Conservation (phyloP, 2,329 filamentous ascomycete genomes). For the Beauveria medogensis region DNA sequence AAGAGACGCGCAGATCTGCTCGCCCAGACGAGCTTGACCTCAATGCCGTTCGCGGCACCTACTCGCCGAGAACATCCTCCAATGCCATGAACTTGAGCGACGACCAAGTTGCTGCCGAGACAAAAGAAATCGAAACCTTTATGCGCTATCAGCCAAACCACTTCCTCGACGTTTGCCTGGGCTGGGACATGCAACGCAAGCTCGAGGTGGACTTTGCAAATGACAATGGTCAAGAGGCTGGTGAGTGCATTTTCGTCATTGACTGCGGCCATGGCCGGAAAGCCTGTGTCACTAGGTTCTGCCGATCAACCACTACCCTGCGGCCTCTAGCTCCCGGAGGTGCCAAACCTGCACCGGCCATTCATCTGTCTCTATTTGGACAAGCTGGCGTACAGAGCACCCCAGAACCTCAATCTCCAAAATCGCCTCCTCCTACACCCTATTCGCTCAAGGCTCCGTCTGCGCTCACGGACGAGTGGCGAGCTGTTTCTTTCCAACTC, state of each 20-base stretch:
- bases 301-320: slow-evolving; percentile 22
- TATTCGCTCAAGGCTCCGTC: slow-evolving; percentile 12
- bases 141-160: slow-evolving; percentile 64
- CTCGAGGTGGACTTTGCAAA: slow-evolving; percentile 85
- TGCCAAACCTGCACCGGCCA: not conserved
- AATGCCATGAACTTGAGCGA: slow-evolving; percentile 62
- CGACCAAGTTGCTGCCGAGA: slow-evolving; percentile 67
- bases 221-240: slow-evolving; percentile 66
- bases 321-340: not conserved
- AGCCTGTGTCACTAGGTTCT: slow-evolving; percentile 36
- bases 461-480: slow-evolving; percentile 24
- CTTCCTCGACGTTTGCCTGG: slow-evolving; percentile 68
- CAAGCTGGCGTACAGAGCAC: not conserved
- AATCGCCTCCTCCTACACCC: slow-evolving; percentile 18
- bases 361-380: slow-evolving; percentile 5
- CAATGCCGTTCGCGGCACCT: slow-evolving; percentile 60
- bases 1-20: slow-evolving; percentile 65
- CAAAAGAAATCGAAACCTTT: slow-evolving; percentile 72
- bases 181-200: slow-evolving; percentile 86
- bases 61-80: slow-evolving; percentile 72
- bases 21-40: slow-evolving; percentile 66
- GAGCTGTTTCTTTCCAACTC: slow-evolving; percentile 31
- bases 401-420: slow-evolving; percentile 17
- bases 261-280: slow-evolving; percentile 54
- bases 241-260: slow-evolving; percentile 70